phyloP scores from a whole-genome alignment of 148 eudicot species.

The Simmondsia chinensis region DNA sequence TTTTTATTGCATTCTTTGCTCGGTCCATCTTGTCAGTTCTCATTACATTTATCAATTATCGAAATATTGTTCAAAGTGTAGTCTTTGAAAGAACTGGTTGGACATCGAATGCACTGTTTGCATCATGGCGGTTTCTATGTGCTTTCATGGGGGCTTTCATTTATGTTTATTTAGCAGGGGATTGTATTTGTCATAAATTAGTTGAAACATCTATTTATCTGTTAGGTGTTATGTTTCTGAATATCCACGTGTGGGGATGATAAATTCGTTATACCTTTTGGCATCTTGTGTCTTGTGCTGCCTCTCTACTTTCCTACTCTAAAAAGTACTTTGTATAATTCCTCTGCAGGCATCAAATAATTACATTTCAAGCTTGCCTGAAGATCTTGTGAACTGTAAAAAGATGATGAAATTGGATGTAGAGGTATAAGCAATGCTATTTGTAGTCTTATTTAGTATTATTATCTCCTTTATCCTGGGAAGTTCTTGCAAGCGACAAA shows the following conservation, averaged over 20 bases:
- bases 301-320: no score
- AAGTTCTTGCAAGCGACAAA: neutral
- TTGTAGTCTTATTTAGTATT: neutral
- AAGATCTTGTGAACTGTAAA: constrained; percentile 53
- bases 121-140: neutral
- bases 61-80: no score
- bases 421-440: constrained; percentile 47
- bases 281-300: neutral
- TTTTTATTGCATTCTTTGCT: no score
- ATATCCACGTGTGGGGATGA: no score
- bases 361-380: constrained; percentile 70
- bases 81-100: no score
- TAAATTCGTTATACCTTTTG: no score
- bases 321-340: no score
- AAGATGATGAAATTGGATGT: constrained; percentile 69
- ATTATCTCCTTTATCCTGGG: neutral
- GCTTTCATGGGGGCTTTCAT: neutral
- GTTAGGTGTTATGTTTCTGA: no score
- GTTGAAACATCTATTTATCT: neutral
- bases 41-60: no score
- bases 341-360: constrained; percentile 75
- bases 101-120: no score
- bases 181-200: neutral
- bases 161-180: neutral
- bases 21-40: no score